Evolutionary conservation across 352 stramenopile species (phyloP).

Genomic region (Phytopythium ostracodes): DNA sequence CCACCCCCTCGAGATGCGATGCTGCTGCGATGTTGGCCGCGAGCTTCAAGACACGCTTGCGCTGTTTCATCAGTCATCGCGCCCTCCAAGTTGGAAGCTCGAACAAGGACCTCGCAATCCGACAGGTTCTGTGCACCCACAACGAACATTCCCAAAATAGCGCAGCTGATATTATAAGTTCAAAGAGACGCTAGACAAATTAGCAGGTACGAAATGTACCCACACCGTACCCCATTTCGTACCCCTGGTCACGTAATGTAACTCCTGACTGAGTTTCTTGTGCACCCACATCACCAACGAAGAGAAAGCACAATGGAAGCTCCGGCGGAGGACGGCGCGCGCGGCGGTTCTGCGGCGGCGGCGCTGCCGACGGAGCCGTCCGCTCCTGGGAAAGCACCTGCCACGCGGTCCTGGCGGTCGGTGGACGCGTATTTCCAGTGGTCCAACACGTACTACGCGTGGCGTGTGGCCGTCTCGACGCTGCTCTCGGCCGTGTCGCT

Average conservation of each 20-base stretch:
- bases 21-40: too few relatives aligned
- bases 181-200: too few relatives aligned
- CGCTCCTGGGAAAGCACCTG: background rate
- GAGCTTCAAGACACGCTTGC: too few relatives aligned
- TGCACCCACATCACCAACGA: background rate
- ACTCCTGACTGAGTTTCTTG: background rate
- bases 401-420: slow-evolving; percentile 19
- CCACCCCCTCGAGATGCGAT: too few relatives aligned
- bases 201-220: background rate
- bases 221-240: background rate
- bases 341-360: background rate
- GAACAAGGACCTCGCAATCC: too few relatives aligned
- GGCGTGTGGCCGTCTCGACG: slow-evolving; percentile 44
- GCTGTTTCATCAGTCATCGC: too few relatives aligned
- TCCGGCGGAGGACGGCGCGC: background rate
- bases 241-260: background rate
- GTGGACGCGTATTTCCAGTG: slow-evolving; percentile 48
- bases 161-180: too few relatives aligned
- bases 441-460: slow-evolving; percentile 72
- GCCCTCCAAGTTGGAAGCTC: too few relatives aligned
- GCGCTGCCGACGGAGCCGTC: background rate
- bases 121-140: too few relatives aligned
- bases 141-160: too few relatives aligned
- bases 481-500: slow-evolving; percentile 41
- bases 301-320: background rate